A percentile compares a stretch with the other conserved stretches of the same genome.
These are phyloP conservation scores for Ogataea saltuana DNA, from an alignment of 805 yeast genomes.

Conservation along the genomic window DNA sequence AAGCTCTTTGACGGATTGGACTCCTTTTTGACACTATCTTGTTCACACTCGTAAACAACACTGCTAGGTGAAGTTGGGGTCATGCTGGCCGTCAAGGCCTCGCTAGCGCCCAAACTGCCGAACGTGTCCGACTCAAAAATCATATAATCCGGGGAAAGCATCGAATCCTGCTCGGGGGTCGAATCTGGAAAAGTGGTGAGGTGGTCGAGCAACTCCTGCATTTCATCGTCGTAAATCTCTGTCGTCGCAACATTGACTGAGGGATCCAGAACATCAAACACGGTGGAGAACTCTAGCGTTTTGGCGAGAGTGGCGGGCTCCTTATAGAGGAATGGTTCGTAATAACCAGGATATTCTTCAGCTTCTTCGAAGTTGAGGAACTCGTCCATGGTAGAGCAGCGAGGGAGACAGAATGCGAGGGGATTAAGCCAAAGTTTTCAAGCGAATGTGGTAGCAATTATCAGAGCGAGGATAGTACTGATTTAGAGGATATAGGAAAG, in stretches of 20 bases:
- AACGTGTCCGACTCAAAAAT: constrained; percentile 16
- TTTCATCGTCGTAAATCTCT: constrained; percentile 7
- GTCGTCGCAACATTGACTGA: background rate
- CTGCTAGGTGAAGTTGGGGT: constrained; percentile 16
- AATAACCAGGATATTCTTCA: constrained; percentile 5
- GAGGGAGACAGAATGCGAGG: no score
- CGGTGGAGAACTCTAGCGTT: constrained; percentile 9
- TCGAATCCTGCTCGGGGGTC: constrained; percentile 10
- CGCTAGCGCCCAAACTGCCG: constrained; percentile 7
- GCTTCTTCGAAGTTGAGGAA: constrained; percentile 7
- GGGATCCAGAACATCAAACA: constrained; percentile 5
- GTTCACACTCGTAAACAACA: constrained; percentile 10
- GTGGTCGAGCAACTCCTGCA: constrained; percentile 10
- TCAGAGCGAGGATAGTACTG: background rate
- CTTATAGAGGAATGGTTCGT: background rate
- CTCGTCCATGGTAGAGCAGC: constrained; percentile 8
- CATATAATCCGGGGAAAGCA: constrained; percentile 14
- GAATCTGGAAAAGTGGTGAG: constrained; percentile 9
- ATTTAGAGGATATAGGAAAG: background rate
- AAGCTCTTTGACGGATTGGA: no score
- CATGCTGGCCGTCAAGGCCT: constrained; percentile 8
- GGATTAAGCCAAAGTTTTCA: no score
- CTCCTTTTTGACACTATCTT: background rate
- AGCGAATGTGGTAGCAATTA: background rate
- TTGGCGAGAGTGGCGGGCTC: background rate